These are phyloP conservation scores for Thamnidium elegans DNA, from an alignment of 192 early-diverging fungal species.

Conservation along the genomic window DNA sequence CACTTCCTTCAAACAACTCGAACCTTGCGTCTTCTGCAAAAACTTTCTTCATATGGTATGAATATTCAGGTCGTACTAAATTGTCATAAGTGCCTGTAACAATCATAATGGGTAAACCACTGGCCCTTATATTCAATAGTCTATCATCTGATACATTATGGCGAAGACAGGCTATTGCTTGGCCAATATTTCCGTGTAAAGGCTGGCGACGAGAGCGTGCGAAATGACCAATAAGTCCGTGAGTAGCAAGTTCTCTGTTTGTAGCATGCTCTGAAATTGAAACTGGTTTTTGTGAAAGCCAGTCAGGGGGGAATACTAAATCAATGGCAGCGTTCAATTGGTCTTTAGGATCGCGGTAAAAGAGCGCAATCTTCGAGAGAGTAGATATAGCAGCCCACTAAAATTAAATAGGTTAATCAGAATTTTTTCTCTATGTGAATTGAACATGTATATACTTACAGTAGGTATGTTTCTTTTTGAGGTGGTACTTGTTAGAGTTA, in stretches of 20 bases:
- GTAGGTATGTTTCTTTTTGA: slow-evolving; percentile 45
- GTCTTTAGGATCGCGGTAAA: slow-evolving; percentile 17
- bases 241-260: slow-evolving; percentile 22
- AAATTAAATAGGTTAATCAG: background rate
- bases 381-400: slow-evolving; percentile 27
- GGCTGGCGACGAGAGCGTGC: slow-evolving; percentile 16
- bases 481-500: slow-evolving; percentile 58
- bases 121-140: slow-evolving; percentile 19
- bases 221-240: background rate
- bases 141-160: slow-evolving; percentile 37
- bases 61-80: slow-evolving; percentile 34
- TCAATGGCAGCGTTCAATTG: slow-evolving; percentile 29
- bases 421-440: no score
- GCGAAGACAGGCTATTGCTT: slow-evolving; percentile 29
- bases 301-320: slow-evolving; percentile 38
- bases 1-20: slow-evolving; percentile 39
- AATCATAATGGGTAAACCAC: slow-evolving; percentile 28
- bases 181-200: slow-evolving; percentile 34
- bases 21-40: slow-evolving; percentile 17
- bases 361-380: background rate
- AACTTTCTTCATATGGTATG: slow-evolving; percentile 19
- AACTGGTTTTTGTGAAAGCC: slow-evolving; percentile 36
- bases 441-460: slow-evolving; percentile 17
- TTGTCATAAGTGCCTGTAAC: slow-evolving; percentile 39
- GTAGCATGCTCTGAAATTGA: slow-evolving; percentile 11